These are phyloP conservation scores for Ogataea minuta DNA, from an alignment of 805 yeast species.

Conservation along the genomic window DNA sequence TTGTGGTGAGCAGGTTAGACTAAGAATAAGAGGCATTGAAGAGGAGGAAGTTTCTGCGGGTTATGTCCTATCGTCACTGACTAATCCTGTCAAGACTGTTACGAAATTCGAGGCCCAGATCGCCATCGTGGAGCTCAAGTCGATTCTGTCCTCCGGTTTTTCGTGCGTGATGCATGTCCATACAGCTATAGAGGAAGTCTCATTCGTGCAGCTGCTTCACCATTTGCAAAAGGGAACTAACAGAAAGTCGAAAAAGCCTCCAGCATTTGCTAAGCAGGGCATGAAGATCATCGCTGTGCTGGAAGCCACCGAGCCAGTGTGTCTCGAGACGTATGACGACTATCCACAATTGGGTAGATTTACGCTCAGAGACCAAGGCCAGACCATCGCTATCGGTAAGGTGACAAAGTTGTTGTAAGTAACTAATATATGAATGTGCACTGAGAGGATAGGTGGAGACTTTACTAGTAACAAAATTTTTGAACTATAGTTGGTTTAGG, in stretches of 20 bases:
- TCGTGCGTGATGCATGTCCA: constrained; percentile 99
- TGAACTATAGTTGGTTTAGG: too few relatives aligned
- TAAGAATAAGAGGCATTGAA: constrained; percentile 91
- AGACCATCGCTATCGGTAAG: constrained; percentile 97
- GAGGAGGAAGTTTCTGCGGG: constrained; percentile 95
- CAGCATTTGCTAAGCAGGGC: constrained; percentile 98
- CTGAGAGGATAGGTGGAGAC: neutral
- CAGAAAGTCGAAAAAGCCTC: constrained; percentile 94
- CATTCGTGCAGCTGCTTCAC: constrained; percentile 77
- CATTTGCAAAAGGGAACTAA: constrained; percentile 95
- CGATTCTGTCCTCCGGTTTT: constrained; percentile 92
- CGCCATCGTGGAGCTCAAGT: constrained; percentile 94
- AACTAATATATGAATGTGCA: neutral
- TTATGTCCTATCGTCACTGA: constrained; percentile 82
- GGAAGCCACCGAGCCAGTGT: constrained; percentile 82
- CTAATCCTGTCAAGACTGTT: constrained; percentile 87
- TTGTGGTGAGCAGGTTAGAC: constrained; percentile 96
- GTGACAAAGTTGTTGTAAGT: constrained; percentile 77
- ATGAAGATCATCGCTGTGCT: constrained; percentile 95
- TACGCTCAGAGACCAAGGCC: constrained; percentile 97
- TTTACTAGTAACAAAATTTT: too few relatives aligned
- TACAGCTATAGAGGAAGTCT: constrained; percentile 96
- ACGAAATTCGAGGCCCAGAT: constrained; percentile 92
- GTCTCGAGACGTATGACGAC: constrained; percentile 89
- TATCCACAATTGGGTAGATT: constrained; percentile 97